Conservation (phyloP, 2,329 filamentous ascomycete species). For the Ceratocystis huliohia region DNA sequence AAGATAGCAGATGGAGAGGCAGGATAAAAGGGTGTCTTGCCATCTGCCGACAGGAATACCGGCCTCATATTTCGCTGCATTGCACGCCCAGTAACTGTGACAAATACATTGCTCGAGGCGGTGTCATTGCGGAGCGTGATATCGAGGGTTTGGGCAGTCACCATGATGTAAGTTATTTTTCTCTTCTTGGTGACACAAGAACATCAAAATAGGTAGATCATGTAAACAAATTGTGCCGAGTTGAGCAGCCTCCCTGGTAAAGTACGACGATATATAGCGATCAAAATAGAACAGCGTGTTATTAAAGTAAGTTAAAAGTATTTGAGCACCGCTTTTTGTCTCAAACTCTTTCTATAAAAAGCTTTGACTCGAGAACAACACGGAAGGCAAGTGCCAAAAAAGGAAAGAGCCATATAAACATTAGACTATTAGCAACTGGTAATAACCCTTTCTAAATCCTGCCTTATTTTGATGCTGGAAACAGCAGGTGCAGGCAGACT, state of each 20-base stretch:
- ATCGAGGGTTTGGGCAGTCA: constrained; percentile 32
- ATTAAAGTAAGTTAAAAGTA: not conserved
- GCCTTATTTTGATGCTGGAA: too few species aligned
- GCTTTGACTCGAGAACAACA: not conserved
- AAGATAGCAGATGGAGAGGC: constrained; percentile 41
- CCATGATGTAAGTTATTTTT: constrained; percentile 25
- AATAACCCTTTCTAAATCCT: not conserved
- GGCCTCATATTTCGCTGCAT: constrained; percentile 46
- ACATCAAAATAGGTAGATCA: constrained; percentile 24
- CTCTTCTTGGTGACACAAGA: too few species aligned
- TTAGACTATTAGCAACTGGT: not conserved
- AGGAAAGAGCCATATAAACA: not conserved
- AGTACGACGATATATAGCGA: constrained; percentile 13
- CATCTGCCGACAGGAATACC: constrained; percentile 53
- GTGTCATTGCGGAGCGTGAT: constrained; percentile 56
- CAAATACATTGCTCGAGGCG: constrained; percentile 45
- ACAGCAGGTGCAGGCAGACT: too few species aligned
- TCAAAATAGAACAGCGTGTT: constrained; percentile 20
- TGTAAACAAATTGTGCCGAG: constrained; percentile 25
- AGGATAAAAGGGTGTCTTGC: constrained; percentile 52
- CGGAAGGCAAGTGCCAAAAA: not conserved
- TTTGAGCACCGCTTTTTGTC: not conserved
- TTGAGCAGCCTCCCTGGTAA: constrained; percentile 23
- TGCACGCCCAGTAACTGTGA: constrained; percentile 56
- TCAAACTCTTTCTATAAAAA: not conserved